A percentile compares a stretch with the other conserved stretches of the same genome.
These are phyloP conservation scores for Carallia pectinifolia DNA, from an alignment of 345 rosid genomes.

Conservation along the genomic window DNA sequence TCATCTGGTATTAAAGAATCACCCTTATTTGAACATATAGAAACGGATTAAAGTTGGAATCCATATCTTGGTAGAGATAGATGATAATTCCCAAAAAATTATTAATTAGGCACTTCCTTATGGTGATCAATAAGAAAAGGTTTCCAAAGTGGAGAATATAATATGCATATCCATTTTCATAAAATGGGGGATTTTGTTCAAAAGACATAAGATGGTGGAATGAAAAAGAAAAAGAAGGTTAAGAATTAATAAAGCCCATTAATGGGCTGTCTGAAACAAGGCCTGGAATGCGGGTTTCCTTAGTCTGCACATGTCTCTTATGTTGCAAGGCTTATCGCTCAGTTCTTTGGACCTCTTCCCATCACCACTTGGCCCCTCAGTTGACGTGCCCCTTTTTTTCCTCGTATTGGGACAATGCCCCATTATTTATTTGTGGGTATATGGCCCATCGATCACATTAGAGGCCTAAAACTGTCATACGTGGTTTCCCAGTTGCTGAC, in stretches of 20 bases:
- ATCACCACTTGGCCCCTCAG: neutral
- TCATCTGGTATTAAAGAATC: conserved; percentile 11
- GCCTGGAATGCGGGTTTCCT: conserved; percentile 22
- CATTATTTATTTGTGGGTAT: neutral
- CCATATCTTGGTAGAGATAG: conserved; percentile 31
- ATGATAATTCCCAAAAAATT: conserved; percentile 34
- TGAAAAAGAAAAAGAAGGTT: neutral
- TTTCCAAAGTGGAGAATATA: conserved; percentile 28
- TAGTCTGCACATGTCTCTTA: conserved; percentile 35
- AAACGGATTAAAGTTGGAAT: conserved; percentile 20
- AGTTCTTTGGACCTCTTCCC: too few relatives aligned
- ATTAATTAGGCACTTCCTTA: conserved; percentile 18
- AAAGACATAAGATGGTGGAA: neutral
- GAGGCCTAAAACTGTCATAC: too few relatives aligned
- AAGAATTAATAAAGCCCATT: neutral
- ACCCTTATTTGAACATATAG: conserved; percentile 22
- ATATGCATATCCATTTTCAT: conserved; percentile 6
- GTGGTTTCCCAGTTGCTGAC: neutral
- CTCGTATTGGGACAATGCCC: conserved; percentile 4
- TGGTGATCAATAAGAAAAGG: conserved; percentile 23
- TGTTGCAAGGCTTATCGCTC: too few relatives aligned
- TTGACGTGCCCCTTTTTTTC: conserved; percentile 1
- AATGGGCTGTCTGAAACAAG: conserved; percentile 20
- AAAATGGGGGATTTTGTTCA: too few relatives aligned
- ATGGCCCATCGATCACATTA: too few relatives aligned